These are phyloP conservation scores for Aspergillus carbonarius DNA, from an alignment of 2,329 filamentous ascomycete species.

Conservation along the genomic window DNA sequence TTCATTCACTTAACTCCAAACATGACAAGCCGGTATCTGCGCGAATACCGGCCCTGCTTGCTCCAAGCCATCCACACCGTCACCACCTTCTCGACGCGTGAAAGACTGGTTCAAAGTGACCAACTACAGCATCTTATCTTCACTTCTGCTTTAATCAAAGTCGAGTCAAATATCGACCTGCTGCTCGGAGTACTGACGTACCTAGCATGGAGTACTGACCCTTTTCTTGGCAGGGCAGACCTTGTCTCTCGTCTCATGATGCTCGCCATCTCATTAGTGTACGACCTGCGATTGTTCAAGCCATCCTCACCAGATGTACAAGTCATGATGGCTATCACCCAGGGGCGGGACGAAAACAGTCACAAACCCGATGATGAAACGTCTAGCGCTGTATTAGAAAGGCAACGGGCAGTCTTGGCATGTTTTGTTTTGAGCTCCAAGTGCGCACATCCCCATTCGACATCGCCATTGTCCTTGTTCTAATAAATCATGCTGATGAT, in stretches of 20 bases:
- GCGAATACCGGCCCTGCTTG: slow-evolving; percentile 32
- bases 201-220: slow-evolving; percentile 39
- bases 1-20: slow-evolving; percentile 33
- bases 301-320: slow-evolving; percentile 30
- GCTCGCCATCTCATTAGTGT: slow-evolving; percentile 39
- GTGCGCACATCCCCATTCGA: slow-evolving; percentile 12
- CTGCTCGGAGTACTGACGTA: slow-evolving; percentile 40
- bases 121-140: slow-evolving; percentile 34
- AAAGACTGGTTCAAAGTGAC: slow-evolving; percentile 26
- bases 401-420: slow-evolving; percentile 29
- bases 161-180: slow-evolving; percentile 36
- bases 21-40: slow-evolving; percentile 33
- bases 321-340: slow-evolving; percentile 33
- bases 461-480: too few species aligned
- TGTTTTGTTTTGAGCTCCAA: slow-evolving; percentile 35
- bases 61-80: slow-evolving; percentile 40
- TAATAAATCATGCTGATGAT: too few species aligned
- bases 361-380: slow-evolving; percentile 13
- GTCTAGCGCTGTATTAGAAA: slow-evolving; percentile 23
- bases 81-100: slow-evolving; percentile 30
- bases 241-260: slow-evolving; percentile 38
- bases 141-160: slow-evolving; percentile 28
- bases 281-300: slow-evolving; percentile 38
- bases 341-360: slow-evolving; percentile 20
- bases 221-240: slow-evolving; percentile 32